phyloP scores from a whole-genome alignment of 768 basidiomycete genomes.

The Pleurotus eryngii region DNA sequence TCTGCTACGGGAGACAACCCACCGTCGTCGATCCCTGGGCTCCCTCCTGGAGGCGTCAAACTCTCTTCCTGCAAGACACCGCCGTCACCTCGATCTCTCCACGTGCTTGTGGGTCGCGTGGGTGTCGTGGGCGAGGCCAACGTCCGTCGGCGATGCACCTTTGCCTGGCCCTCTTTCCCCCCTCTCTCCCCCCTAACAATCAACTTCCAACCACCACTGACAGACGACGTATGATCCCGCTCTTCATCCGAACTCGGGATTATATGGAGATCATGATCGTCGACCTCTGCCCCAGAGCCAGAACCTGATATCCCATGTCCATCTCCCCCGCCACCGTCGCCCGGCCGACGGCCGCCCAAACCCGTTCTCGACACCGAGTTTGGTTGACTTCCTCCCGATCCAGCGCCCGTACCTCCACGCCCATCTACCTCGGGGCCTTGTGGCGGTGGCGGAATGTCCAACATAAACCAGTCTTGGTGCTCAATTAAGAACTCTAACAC shows the following conservation, averaged over 20 bases:
- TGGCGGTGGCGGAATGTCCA: conserved; percentile 78
- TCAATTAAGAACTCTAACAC: conserved; percentile 95
- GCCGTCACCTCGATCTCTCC: conserved; percentile 26
- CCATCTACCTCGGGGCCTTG: background rate
- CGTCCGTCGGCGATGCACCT: conserved; percentile 54
- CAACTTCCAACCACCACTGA: conserved; percentile 51
- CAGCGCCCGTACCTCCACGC: background rate
- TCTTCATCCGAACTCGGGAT: conserved; percentile 49
- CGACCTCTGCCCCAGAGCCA: conserved; percentile 20
- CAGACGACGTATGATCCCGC: conserved; percentile 22
- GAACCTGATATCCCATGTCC: conserved; percentile 11
- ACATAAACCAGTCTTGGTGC: conserved; percentile 94
- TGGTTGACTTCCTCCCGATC: background rate
- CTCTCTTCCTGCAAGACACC: conserved; percentile 13
- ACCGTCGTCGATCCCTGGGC: conserved; percentile 27
- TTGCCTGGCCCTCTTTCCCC: conserved; percentile 31
- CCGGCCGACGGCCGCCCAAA: background rate
- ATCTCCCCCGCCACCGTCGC: background rate
- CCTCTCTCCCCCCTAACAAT: conserved; percentile 30
- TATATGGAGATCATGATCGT: conserved; percentile 44
- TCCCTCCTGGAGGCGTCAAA: conserved; percentile 9
- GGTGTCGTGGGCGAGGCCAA: conserved; percentile 42
- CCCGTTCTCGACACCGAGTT: background rate
- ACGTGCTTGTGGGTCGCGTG: conserved; percentile 11
- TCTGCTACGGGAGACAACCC: conserved; percentile 50